A percentile compares a stretch with the other conserved stretches of the same genome.
Evolutionary conservation across 495 filamentous ascomycete species (phyloP).

Genomic region (Podospora anserina): DNA sequence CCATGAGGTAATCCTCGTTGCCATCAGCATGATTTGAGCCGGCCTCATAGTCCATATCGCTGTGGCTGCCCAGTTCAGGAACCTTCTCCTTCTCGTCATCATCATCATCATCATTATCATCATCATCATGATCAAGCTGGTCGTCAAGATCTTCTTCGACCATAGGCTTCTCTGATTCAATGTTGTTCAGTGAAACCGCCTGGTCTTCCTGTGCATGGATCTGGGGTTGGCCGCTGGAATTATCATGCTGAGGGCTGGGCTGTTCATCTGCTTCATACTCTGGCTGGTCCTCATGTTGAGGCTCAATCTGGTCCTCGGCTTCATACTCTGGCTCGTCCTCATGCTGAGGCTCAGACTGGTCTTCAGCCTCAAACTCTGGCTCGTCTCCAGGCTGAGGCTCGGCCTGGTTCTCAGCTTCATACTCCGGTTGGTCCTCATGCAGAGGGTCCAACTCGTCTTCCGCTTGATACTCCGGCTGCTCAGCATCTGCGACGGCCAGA

Average conservation of each 20-base stretch:
- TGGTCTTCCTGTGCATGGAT: background rate
- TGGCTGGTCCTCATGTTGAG: background rate
- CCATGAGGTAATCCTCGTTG: background rate
- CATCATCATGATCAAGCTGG: background rate
- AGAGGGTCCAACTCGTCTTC: background rate
- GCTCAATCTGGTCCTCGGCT: background rate
- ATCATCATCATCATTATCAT: slow-evolving; percentile 1
- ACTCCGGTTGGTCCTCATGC: background rate
- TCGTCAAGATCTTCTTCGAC: slow-evolving; percentile 2
- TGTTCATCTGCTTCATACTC: background rate
- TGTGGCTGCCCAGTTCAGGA: background rate
- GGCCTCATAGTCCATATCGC: background rate
- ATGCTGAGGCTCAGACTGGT: too few relatives aligned
- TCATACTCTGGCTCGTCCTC: background rate
- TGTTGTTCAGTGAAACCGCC: background rate
- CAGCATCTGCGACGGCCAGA: background rate
- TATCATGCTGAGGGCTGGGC: background rate
- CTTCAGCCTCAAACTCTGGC: too few relatives aligned
- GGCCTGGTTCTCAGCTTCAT: background rate
- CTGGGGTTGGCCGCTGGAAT: background rate
- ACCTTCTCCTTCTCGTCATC: slow-evolving; percentile 7
- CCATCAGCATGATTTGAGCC: background rate
- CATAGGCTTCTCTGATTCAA: slow-evolving; percentile 1
- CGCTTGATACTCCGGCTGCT: background rate
- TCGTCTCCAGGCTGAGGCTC: background rate